Evolutionary conservation across 192 early-diverging fungal genomes (phyloP).

Genomic region (Geranomyces michiganensis): DNA sequence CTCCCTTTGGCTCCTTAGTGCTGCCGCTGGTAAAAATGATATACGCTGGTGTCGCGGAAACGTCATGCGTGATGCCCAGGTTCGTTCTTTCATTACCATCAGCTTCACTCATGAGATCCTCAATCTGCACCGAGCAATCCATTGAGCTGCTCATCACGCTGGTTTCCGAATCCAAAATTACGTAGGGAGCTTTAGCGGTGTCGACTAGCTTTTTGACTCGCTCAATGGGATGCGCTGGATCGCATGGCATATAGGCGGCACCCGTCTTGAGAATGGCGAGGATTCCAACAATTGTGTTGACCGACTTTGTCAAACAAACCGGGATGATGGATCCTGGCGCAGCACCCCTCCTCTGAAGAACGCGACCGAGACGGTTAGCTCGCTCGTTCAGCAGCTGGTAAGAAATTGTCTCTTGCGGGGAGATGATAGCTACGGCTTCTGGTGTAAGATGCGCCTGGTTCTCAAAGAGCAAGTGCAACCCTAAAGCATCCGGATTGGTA

Average conservation of each 20-base stretch:
- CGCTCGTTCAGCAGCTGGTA: no score
- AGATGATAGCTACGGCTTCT: not conserved
- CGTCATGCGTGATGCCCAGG: no score
- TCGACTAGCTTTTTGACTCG: not conserved
- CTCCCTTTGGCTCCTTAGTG: slow-evolving; percentile 21
- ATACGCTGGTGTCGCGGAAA: no score
- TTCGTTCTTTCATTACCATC: no score
- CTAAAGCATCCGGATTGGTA: no score
- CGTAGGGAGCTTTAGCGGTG: not conserved
- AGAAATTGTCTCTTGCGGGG: not conserved
- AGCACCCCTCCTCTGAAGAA: slow-evolving; percentile 7
- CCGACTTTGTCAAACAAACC: not conserved
- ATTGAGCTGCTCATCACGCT: not conserved
- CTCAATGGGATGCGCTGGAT: not conserved
- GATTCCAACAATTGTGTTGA: slow-evolving; percentile 6
- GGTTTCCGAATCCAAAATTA: not conserved
- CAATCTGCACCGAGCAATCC: not conserved
- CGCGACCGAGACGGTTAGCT: slow-evolving; percentile 8
- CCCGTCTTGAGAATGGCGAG: slow-evolving; percentile 33
- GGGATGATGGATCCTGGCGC: not conserved
- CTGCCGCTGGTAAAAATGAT: slow-evolving; percentile 21
- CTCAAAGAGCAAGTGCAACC: no score
- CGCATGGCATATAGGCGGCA: slow-evolving; percentile 29
- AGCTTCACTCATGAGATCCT: no score
- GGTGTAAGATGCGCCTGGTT: no score